phyloP scores from a whole-genome alignment of 768 basidiomycete genomes.

The Suillus plorans region DNA sequence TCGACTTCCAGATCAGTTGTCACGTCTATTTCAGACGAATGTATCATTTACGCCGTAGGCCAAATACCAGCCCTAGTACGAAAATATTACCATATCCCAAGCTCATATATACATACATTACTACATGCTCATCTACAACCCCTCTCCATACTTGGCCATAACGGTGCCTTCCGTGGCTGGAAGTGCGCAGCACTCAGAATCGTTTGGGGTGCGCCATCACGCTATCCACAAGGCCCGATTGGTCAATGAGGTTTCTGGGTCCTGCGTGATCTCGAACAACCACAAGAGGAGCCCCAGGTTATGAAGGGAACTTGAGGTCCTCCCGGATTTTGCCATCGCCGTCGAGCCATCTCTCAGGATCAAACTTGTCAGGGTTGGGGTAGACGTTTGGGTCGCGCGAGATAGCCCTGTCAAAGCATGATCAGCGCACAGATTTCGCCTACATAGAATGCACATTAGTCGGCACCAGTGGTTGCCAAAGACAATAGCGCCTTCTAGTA shows the following conservation, averaged over 20 bases:
- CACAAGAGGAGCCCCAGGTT: constrained; percentile 64
- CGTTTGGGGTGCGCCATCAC: constrained; percentile 64
- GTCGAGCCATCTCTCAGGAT: constrained; percentile 56
- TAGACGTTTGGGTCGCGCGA: constrained; percentile 56
- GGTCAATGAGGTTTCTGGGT: constrained; percentile 58
- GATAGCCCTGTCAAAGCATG: constrained; percentile 40
- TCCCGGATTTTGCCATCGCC: constrained; percentile 41
- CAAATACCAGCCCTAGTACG: not conserved
- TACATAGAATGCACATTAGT: not conserved
- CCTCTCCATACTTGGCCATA: constrained; percentile 28
- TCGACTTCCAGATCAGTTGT: no score
- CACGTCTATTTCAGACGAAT: not conserved
- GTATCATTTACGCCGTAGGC: not conserved
- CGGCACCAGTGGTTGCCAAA: constrained; percentile 37
- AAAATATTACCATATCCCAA: not conserved
- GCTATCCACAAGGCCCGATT: constrained; percentile 58
- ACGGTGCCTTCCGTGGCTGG: constrained; percentile 40
- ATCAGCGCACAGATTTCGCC: not conserved
- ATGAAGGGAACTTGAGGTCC: constrained; percentile 52
- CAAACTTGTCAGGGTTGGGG: constrained; percentile 57
- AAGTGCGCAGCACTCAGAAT: constrained; percentile 51
- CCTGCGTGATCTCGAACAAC: constrained; percentile 58
- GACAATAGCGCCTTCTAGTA: constrained; percentile 36
- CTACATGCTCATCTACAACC: constrained; percentile 7
- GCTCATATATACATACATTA: not conserved